phyloP scores from a whole-genome alignment of 345 rosid species.

The Brassica napus region Da-Ae NC_063438.1:8418501-8419000 shows the following conservation, averaged over 20 bases:
- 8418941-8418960: not conserved
- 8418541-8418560: not conserved
- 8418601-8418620: slow-evolving; percentile 20
- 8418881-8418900: slow-evolving; percentile 47
- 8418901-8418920: slow-evolving; percentile 50
- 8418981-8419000: not conserved
- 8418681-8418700: slow-evolving; percentile 25
- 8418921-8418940: not conserved
- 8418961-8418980: not conserved
- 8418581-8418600: slow-evolving; percentile 8
- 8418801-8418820: not conserved
- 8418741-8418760: slow-evolving; percentile 20
- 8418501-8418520: not conserved
- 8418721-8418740: slow-evolving; percentile 20
- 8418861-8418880: slow-evolving; percentile 51
- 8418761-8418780: slow-evolving; percentile 25
- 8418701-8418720: not conserved
- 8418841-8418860: slow-evolving; percentile 36
- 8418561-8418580: slow-evolving; percentile 28
- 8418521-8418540: not conserved
- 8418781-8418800: not conserved
- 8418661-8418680: slow-evolving; percentile 36
- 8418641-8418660: slow-evolving; percentile 31
- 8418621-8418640: slow-evolving; percentile 12
- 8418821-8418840: not conserved